A percentile compares a stretch with the other conserved stretches of the same genome.
Evolutionary conservation across 2,329 filamentous ascomycete species (phyloP).

Genomic region (Pseudopithomyces maydicus): DNA sequence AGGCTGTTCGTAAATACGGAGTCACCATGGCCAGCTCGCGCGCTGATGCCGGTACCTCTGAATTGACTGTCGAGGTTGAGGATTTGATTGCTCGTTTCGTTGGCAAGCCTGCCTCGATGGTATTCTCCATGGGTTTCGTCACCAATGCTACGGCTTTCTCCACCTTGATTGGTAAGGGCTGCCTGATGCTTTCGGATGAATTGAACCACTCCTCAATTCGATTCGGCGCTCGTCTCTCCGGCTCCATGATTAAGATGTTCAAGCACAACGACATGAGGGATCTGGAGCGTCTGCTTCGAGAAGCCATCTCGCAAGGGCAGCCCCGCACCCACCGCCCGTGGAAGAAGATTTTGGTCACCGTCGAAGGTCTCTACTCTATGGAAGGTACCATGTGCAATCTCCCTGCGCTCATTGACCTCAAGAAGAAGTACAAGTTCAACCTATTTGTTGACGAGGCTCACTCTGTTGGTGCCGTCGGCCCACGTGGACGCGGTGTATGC

Average conservation of each 20-base stretch:
- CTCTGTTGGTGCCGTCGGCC: slow-evolving; percentile 90
- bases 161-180: slow-evolving; percentile 88
- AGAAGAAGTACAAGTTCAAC: slow-evolving; percentile 96
- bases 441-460: slow-evolving; percentile 97
- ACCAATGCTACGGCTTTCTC: slow-evolving; percentile 95
- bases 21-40: slow-evolving; percentile 82
- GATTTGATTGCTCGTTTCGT: slow-evolving; percentile 87
- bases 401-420: slow-evolving; percentile 83
- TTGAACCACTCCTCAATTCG: slow-evolving; percentile 98
- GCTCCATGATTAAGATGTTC: slow-evolving; percentile 93
- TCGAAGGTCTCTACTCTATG: slow-evolving; percentile 99
- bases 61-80: slow-evolving; percentile 88
- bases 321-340: slow-evolving; percentile 97
- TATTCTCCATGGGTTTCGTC: slow-evolving; percentile 98
- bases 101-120: slow-evolving; percentile 91
- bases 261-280: slow-evolving; percentile 96
- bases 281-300: slow-evolving; percentile 83
- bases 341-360: slow-evolving; percentile 98
- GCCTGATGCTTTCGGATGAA: slow-evolving; percentile 93
- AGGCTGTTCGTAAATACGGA: slow-evolving; percentile 82
- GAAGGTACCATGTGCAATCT: slow-evolving; percentile 98
- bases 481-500: slow-evolving; percentile 87
- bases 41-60: slow-evolving; percentile 82
- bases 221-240: slow-evolving; percentile 89
- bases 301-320: slow-evolving; percentile 94